Base-by-base conservation (phyloP, 2,329 filamentous ascomycete species). In the Aspergillus fijiensis region DNA sequence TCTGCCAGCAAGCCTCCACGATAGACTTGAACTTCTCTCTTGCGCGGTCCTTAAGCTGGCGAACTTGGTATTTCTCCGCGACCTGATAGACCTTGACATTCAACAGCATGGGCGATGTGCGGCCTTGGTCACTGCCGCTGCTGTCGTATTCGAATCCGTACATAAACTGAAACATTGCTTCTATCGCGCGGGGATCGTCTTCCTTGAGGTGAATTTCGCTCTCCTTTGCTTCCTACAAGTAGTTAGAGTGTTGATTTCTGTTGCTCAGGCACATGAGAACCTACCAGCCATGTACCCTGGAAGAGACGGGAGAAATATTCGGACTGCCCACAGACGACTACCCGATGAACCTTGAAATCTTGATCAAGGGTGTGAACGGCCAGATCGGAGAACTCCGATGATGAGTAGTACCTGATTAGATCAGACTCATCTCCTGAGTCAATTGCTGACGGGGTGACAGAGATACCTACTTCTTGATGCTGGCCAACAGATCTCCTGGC, bases 131-230 rank as follows among this genome's bases (percentile, higher is more conserved):
- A 35, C 58, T 60, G 4, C 59, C 49, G 25, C 62, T 68, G 55
- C 49, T 65, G 48, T 67, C 60, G 50, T 71, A 68, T 12, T 67
- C 60, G 48, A 64, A 60, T 39, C 63, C 62, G 48, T 71, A 72
- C 65, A 70, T 67, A 35, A 65, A 70, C 31, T 60, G 56, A 27
- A 72, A 52, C 67, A 68, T 70, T 55, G 66, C 68, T 59, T 67
- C 55, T 19, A 70, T 58, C 7, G 63, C 62, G 7, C 25, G 27
- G 25, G 64, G 63, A 11, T 68, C 62, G 39, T 69, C 65, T 16
- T 66, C 63, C 33, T 62, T 50, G 29, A 69, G 61, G n/a, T 6
- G 0, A 3, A 19, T 19, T 6, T 45, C 29, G 19, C 25, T 52
- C 29, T 39, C n/a, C 5, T 4, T 14, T 21, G 29, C 11, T 39